These are phyloP conservation scores for Acanthamoeba healyi DNA, from an alignment of 208 protist species.

Conservation along the genomic window DNA sequence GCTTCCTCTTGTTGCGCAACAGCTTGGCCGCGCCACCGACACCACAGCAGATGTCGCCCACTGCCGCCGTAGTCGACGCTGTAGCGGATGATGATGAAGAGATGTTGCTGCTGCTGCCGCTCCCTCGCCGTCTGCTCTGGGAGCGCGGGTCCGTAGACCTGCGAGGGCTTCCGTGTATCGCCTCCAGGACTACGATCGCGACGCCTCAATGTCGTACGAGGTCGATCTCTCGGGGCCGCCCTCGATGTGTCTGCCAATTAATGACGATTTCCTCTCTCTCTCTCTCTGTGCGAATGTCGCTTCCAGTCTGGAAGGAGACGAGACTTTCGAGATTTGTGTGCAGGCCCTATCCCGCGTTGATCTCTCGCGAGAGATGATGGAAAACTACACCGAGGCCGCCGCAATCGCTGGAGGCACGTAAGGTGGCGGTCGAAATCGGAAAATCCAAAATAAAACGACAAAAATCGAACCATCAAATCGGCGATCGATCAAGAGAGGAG, in stretches of 20 bases:
- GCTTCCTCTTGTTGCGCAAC: constrained; percentile 38
- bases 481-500: too few species aligned
- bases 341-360: too few species aligned
- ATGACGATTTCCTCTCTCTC: too few species aligned
- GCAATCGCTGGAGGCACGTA: too few species aligned
- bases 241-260: too few species aligned
- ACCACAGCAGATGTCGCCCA: constrained; percentile 21
- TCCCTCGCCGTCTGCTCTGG: not conserved
- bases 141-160: constrained; percentile 13
- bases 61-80: not conserved
- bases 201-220: not conserved
- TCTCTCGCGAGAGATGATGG: too few species aligned
- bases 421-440: not conserved
- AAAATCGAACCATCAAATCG: not conserved
- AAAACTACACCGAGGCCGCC: too few species aligned
- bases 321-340: too few species aligned
- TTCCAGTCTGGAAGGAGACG: too few species aligned
- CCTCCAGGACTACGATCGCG: constrained; percentile 28
- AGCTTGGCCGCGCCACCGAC: not conserved
- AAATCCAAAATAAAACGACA: not conserved
- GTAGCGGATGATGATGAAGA: not conserved
- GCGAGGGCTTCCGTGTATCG: constrained; percentile 3
- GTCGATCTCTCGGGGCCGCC: not conserved
- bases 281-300: too few species aligned
- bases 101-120: not conserved